Evolutionary conservation across 371 early-diverging fungal species (phyloP), one percentile per base, ranked within the genome.

Genomic region (Ordospora colligata): DNA sequence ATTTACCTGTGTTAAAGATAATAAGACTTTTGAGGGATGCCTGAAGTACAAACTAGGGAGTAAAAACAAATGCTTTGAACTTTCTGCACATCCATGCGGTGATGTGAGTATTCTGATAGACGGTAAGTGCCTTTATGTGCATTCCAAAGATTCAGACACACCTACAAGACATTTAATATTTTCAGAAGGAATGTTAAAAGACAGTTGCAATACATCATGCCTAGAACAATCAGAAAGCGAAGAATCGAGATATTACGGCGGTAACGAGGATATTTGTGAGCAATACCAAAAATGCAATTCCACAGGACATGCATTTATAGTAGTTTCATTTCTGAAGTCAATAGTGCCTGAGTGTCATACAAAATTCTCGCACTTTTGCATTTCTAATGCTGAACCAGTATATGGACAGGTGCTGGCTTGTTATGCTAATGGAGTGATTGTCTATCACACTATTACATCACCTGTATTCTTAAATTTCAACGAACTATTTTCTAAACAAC

Each of bases 31-130:
- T 12, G 23, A 66, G 6, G 66, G 66, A 46, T 46, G 27, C 43
- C n/a, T 66, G 49, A 66, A 66, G 22, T 66, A 66, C 32, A 66
- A 19, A 25, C 47, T 66, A n/a, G 66, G 66, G 42, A 27, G 43
- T 2, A 43, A 22, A 12, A 66, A 45, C 11, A 43, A 19, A 27
- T 42, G n/a, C 7, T 66, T 66, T 44, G 27, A n/a, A 44, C 32
- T 66, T 44, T 37, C 45, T 49, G 47, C 17, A 11, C 37, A 40
- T 0, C 8, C 0, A 2, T 11, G 7, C 14, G 45, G 49, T 6
- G 45, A 45, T 8, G n/a, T 11, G 9, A 2, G 27, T 1, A 44
- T 66, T 22, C 1, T 66, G 22, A 66, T 66, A 7, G 21, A 22
- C 19, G 66, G 66, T 3, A 66, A 44, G 32, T 23, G 44, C 4